These are phyloP conservation scores for Geotrichum histeridarum DNA, from an alignment of 1,139 yeast species.

Conservation along the genomic window DNA sequence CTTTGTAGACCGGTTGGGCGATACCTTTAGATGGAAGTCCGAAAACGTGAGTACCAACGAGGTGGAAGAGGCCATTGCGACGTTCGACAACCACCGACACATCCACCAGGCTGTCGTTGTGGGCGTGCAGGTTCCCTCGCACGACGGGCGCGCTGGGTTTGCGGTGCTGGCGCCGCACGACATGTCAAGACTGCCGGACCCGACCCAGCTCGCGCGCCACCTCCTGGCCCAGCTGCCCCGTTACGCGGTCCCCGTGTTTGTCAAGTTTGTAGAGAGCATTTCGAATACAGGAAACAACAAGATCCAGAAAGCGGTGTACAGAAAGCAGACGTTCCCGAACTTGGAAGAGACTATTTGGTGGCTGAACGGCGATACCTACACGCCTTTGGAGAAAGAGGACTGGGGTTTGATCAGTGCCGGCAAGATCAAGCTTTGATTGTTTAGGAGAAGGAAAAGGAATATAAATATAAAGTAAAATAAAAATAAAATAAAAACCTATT, in stretches of 20 bases:
- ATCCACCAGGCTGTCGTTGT: conserved; percentile 76
- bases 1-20: conserved; percentile 91
- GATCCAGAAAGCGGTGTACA: conserved; percentile 70
- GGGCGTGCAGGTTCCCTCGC: conserved; percentile 79
- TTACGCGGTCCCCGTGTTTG: conserved; percentile 81
- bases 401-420: conserved; percentile 46
- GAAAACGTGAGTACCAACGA: conserved; percentile 94
- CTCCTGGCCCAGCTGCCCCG: conserved; percentile 58
- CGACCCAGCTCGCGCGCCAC: conserved; percentile 40
- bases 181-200: conserved; percentile 25
- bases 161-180: conserved; percentile 63
- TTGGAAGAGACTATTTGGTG: conserved; percentile 73
- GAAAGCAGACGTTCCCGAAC: conserved; percentile 71
- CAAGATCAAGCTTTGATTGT: conserved; percentile 27
- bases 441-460: background rate
- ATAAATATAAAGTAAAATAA: background rate
- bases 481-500: no score
- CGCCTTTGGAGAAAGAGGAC: conserved; percentile 50
- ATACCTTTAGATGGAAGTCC: conserved; percentile 94
- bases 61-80: conserved; percentile 69
- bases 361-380: conserved; percentile 56
- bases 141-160: conserved; percentile 93
- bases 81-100: conserved; percentile 34
- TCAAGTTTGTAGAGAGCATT: conserved; percentile 60
- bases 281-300: conserved; percentile 79